Conservation (phyloP, 805 yeast genomes). For the Wickerhamiella hasegawae region DNA sequence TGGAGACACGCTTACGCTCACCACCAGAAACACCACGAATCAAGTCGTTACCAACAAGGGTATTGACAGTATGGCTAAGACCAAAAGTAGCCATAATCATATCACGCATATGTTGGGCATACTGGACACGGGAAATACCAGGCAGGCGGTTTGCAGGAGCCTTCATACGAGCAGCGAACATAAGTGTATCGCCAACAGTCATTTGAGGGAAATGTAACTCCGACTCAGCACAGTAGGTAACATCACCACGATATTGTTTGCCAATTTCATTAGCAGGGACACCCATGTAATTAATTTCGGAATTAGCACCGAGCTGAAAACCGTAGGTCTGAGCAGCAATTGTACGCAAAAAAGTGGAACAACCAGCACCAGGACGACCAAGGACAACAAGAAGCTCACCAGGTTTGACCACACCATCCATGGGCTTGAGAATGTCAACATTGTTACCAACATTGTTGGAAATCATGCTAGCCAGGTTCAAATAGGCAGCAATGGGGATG, state of each 20-base stretch:
- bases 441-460: constrained; percentile 1
- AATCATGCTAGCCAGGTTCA: constrained; percentile 14
- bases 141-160: constrained; percentile 42
- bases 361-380: constrained; percentile 69
- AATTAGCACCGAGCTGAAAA: constrained; percentile 34
- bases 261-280: constrained; percentile 45
- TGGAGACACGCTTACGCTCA: constrained; percentile 70
- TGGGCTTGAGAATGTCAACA: constrained; percentile 10
- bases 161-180: constrained; percentile 52
- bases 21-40: constrained; percentile 72
- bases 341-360: constrained; percentile 51
- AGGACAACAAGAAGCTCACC: constrained; percentile 57
- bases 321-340: constrained; percentile 40
- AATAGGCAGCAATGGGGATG: constrained; percentile 15
- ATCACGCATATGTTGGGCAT: constrained; percentile 31
- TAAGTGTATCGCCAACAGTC: constrained; percentile 56
- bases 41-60: constrained; percentile 45
- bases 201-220: constrained; percentile 65
- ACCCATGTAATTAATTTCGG: constrained; percentile 44
- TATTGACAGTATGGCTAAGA: constrained; percentile 39
- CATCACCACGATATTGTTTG: constrained; percentile 34
- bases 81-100: constrained; percentile 40
- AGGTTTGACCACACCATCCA: constrained; percentile 31
- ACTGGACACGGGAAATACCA: constrained; percentile 30
- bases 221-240: constrained; percentile 27